phyloP scores from a whole-genome alignment of 352 stramenopile genomes.

The Phytopythium cucurbitacearum region DNA sequence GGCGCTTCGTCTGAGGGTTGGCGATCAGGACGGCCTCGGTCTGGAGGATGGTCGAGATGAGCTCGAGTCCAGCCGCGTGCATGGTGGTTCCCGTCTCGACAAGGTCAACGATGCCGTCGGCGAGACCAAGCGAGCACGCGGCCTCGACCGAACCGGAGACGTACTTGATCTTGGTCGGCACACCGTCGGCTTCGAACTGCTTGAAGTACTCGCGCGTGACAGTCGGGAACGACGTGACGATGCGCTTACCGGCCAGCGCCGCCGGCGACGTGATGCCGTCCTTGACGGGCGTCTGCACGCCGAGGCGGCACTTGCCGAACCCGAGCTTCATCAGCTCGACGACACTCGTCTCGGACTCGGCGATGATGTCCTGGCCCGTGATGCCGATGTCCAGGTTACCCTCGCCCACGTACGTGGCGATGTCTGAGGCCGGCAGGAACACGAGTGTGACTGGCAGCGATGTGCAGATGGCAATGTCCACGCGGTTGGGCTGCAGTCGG shows the following conservation, averaged over 20 bases:
- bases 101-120: constrained; percentile 98
- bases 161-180: constrained; percentile 91
- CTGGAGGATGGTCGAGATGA: constrained; percentile 92
- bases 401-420: constrained; percentile 97
- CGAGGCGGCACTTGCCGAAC: constrained; percentile 95
- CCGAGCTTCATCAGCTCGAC: constrained; percentile 92
- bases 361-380: constrained; percentile 94
- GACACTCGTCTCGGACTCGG: constrained; percentile 89
- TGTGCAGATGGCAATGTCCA: constrained; percentile 93
- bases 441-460: constrained; percentile 95
- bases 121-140: constrained; percentile 95
- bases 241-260: constrained; percentile 92
- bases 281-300: constrained; percentile 93
- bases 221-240: constrained; percentile 96
- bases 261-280: constrained; percentile 79
- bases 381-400: constrained; percentile 98
- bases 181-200: constrained; percentile 73
- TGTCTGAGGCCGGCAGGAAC: constrained; percentile 96
- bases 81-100: constrained; percentile 99
- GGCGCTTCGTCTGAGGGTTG: constrained; percentile 72
- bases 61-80: constrained; percentile 94
- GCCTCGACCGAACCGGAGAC: constrained; percentile 98
- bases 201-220: constrained; percentile 95
- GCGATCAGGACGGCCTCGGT: constrained; percentile 92
- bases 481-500: constrained; percentile 51